Evolutionary conservation across 2,329 filamentous ascomycete genomes (phyloP).

Genomic region (Exophiala bonariae): DNA sequence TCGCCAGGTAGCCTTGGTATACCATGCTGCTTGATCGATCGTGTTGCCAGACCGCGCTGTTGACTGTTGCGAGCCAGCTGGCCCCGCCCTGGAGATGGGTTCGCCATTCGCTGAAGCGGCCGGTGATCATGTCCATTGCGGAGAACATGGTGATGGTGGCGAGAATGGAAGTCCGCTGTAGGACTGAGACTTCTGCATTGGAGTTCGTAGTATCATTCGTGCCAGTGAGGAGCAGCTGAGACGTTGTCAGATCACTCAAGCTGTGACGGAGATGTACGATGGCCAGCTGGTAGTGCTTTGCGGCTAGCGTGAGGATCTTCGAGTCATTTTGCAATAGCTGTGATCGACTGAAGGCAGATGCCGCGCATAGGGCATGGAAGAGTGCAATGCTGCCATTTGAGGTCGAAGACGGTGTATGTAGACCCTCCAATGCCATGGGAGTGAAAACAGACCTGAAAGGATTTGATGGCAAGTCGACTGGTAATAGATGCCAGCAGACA

Average conservation of each 20-base stretch:
- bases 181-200: constrained; percentile 1
- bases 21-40: constrained; percentile 20
- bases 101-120: constrained; percentile 28
- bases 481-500: constrained; percentile 32
- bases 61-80: constrained; percentile 22
- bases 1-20: constrained; percentile 32
- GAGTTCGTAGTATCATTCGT: not conserved
- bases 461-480: constrained; percentile 33
- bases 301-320: constrained; percentile 30
- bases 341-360: constrained; percentile 32
- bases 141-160: constrained; percentile 26
- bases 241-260: constrained; percentile 34
- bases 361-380: constrained; percentile 33
- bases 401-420: constrained; percentile 17
- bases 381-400: constrained; percentile 32
- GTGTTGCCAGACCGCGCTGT: constrained; percentile 14
- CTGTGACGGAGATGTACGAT: constrained; percentile 31
- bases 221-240: not conserved
- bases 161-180: constrained; percentile 21
- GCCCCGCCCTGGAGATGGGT: constrained; percentile 29
- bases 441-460: constrained; percentile 32
- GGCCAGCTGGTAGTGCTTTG: constrained; percentile 32
- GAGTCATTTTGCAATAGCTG: constrained; percentile 28
- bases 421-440: constrained; percentile 21
- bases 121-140: constrained; percentile 26